A percentile compares a stretch with the other conserved stretches of the same genome.
These are phyloP conservation scores for Ogataea paradorogensis DNA, from an alignment of 805 yeast genomes.

Conservation along the genomic window DNA sequence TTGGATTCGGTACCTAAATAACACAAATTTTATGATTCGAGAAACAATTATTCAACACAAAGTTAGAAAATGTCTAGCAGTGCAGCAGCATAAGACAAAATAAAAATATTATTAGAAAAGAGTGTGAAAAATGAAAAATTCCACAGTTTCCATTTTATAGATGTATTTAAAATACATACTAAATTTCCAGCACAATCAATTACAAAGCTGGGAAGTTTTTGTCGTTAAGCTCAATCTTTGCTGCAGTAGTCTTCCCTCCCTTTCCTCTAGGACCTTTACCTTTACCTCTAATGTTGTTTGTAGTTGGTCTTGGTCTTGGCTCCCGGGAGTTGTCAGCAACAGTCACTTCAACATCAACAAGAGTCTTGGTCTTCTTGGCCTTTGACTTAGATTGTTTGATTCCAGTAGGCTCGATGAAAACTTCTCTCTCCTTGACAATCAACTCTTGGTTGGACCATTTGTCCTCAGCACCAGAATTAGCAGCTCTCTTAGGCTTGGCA, in stretches of 20 bases:
- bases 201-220: slow-evolving; percentile 73
- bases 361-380: slow-evolving; percentile 77
- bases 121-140: slow-evolving; percentile 8
- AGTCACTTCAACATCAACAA: slow-evolving; percentile 70
- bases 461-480: slow-evolving; percentile 59
- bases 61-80: slow-evolving; percentile 3
- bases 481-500: slow-evolving; percentile 40
- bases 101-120: not conserved
- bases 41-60: not conserved
- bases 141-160: slow-evolving; percentile 2
- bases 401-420: slow-evolving; percentile 55
- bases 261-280: slow-evolving; percentile 26
- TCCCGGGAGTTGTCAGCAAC: slow-evolving; percentile 58
- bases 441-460: slow-evolving; percentile 54
- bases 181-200: slow-evolving; percentile 2
- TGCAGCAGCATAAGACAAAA: slow-evolving; percentile 5
- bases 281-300: slow-evolving; percentile 21
- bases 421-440: slow-evolving; percentile 63
- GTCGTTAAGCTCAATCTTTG: slow-evolving; percentile 38
- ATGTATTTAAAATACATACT: slow-evolving; percentile 6
- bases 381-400: slow-evolving; percentile 69
- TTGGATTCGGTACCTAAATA: not conserved
- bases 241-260: slow-evolving; percentile 21
- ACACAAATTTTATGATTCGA: not conserved
- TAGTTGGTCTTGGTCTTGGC: slow-evolving; percentile 28